Evolutionary conservation across 441 rosid species (phyloP).

Genomic region (Adansonia grandidieri): DNA sequence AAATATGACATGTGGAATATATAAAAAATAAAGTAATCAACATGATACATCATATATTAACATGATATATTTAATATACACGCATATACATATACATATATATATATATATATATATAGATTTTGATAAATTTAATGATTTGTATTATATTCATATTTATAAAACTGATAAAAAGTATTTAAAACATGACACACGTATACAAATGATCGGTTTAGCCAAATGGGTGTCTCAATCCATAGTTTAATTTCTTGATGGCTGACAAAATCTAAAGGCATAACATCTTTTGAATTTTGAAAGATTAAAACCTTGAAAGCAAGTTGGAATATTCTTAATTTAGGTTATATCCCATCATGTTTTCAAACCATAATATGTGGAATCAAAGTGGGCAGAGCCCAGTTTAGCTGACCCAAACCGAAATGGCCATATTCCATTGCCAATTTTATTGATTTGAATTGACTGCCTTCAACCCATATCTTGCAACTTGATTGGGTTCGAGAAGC

Average conservation of each 20-base stretch:
- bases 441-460: background rate
- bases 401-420: slow-evolving; percentile 32
- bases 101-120: too few relatives aligned
- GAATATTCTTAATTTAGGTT: background rate
- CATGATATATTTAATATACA: too few relatives aligned
- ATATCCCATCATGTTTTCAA: slow-evolving; percentile 1
- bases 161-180: background rate
- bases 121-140: too few relatives aligned
- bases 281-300: background rate
- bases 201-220: background rate
- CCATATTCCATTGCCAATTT: background rate
- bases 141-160: too few relatives aligned
- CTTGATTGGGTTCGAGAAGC: background rate
- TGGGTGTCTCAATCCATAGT: slow-evolving; percentile 15
- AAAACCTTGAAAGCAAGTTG: background rate
- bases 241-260: slow-evolving; percentile 7
- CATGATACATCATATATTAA: too few relatives aligned
- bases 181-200: background rate
- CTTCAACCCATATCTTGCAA: background rate
- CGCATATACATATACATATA: too few relatives aligned
- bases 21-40: too few relatives aligned
- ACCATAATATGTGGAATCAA: background rate
- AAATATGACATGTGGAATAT: too few relatives aligned
- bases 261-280: background rate
- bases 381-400: slow-evolving; percentile 20